A percentile compares a stretch with the other conserved stretches of the same genome.
These are phyloP conservation scores for Calonectria naviculata DNA, from an alignment of 2,329 filamentous ascomycete genomes.

Conservation along the genomic window DNA sequence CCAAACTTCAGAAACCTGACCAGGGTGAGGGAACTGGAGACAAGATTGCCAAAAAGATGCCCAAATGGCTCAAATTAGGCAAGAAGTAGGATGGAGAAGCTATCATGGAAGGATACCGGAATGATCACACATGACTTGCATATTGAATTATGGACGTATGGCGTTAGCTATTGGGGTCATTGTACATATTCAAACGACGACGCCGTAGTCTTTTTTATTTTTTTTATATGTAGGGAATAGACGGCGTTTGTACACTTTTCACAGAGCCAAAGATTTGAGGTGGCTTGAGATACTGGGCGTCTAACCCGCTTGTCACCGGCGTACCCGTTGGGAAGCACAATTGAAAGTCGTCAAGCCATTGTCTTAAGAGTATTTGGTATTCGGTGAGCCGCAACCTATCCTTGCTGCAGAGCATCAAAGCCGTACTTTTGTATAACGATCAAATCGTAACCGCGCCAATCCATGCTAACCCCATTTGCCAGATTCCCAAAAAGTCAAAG, in stretches of 20 bases:
- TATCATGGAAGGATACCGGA: not conserved
- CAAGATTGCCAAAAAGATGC: slow-evolving; percentile 78
- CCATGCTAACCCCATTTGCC: slow-evolving; percentile 46
- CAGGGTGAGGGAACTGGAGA: slow-evolving; percentile 52
- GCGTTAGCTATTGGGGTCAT: slow-evolving; percentile 21
- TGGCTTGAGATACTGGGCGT: not conserved
- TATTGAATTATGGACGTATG: slow-evolving; percentile 15
- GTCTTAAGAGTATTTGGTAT: slow-evolving; percentile 48
- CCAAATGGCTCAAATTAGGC: slow-evolving; percentile 80
- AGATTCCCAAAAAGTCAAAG: slow-evolving; percentile 41
- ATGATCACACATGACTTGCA: slow-evolving; percentile 6
- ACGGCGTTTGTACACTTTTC: slow-evolving; percentile 9
- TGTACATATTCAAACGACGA: not conserved
- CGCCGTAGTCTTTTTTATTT: not conserved
- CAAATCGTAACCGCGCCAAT: slow-evolving; percentile 50
- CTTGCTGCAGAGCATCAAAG: slow-evolving; percentile 45
- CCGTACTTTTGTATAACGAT: slow-evolving; percentile 44
- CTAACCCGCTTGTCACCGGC: not conserved
- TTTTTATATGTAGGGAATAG: slow-evolving; percentile 10
- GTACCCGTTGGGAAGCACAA: slow-evolving; percentile 18
- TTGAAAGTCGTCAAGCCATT: slow-evolving; percentile 38
- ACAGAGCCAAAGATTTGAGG: not conserved
- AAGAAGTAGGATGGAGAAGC: slow-evolving; percentile 66
- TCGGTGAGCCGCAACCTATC: slow-evolving; percentile 47
- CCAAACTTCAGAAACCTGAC: slow-evolving; percentile 45